A percentile compares a stretch with the other conserved stretches of the same genome.
Evolutionary conservation across 2,329 filamentous ascomycete species (phyloP).

Genomic region (Neofusicoccum parvum): DNA sequence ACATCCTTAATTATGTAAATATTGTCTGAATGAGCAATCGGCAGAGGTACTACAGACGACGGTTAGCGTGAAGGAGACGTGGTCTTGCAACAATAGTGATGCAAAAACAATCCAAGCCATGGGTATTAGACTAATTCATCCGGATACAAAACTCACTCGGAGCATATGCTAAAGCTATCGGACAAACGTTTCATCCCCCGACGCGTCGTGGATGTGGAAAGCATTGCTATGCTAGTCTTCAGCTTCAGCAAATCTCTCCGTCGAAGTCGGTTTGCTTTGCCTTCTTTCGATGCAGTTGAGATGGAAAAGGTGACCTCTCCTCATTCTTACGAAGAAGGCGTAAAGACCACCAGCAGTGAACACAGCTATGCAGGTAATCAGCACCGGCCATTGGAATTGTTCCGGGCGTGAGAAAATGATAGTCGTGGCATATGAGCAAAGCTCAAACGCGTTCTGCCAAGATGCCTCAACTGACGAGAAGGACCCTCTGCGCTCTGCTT

Average conservation of each 20-base stretch:
- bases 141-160: too few relatives aligned
- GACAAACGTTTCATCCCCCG: too few relatives aligned
- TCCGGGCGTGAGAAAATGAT: slow-evolving; percentile 61
- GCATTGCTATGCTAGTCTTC: background rate
- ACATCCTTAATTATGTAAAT: too few relatives aligned
- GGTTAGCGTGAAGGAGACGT: too few relatives aligned
- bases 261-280: background rate
- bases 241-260: background rate
- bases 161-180: too few relatives aligned
- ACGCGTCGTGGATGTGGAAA: too few relatives aligned
- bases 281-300: slow-evolving; percentile 22
- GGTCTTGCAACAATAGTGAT: too few relatives aligned
- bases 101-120: too few relatives aligned
- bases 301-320: slow-evolving; percentile 65
- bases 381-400: slow-evolving; percentile 63
- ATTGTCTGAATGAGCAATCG: too few relatives aligned
- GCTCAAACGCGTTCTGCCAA: slow-evolving; percentile 67
- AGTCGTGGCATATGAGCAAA: slow-evolving; percentile 63
- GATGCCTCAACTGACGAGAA: slow-evolving; percentile 68
- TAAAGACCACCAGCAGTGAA: slow-evolving; percentile 26
- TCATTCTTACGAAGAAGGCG: slow-evolving; percentile 47
- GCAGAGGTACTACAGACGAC: too few relatives aligned
- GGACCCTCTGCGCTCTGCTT: slow-evolving; percentile 21
- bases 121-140: too few relatives aligned
- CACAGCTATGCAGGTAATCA: background rate